These are phyloP conservation scores for Cenchrus fungigraminus DNA, from an alignment of 176 grass and related monocot species.

Conservation along the genomic window DNA sequence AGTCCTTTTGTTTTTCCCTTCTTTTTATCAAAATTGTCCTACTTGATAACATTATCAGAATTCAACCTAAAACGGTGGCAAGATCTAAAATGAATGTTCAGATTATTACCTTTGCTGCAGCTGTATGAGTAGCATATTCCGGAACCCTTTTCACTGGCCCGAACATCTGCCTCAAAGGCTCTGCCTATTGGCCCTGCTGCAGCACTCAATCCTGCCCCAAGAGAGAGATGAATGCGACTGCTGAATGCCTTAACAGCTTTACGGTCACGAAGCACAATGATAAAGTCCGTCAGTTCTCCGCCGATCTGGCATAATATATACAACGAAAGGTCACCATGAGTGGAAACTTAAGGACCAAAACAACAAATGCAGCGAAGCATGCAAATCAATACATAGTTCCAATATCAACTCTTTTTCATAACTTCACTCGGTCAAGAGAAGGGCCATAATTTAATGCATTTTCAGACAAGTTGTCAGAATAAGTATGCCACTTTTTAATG, in stretches of 20 bases:
- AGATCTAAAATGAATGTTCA: not conserved
- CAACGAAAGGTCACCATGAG: constrained; percentile 19
- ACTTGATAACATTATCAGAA: not conserved
- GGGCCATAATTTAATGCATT: not conserved
- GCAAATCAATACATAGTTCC: not conserved
- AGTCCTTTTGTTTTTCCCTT: not conserved
- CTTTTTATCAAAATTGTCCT: not conserved
- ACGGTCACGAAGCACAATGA: constrained; percentile 80
- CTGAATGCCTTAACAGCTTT: constrained; percentile 85
- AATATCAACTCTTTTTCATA: not conserved
- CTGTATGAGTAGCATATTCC: constrained; percentile 96
- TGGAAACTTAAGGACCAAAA: constrained; percentile 19
- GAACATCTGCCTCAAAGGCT: constrained; percentile 90
- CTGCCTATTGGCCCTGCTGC: constrained; percentile 88
- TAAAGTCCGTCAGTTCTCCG: constrained; percentile 88
- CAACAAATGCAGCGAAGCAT: not conserved
- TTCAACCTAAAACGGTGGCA: not conserved
- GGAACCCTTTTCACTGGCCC: constrained; percentile 80
- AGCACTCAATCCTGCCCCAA: constrained; percentile 85
- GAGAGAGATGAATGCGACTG: constrained; percentile 81
- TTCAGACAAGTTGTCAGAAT: not conserved
- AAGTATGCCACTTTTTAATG: not conserved
- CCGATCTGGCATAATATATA: constrained; percentile 64
- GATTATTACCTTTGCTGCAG: constrained; percentile 88
- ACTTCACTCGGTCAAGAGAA: not conserved